Conservation (phyloP, 495 filamentous ascomycete species). For the Platismatia glauca region DNA sequence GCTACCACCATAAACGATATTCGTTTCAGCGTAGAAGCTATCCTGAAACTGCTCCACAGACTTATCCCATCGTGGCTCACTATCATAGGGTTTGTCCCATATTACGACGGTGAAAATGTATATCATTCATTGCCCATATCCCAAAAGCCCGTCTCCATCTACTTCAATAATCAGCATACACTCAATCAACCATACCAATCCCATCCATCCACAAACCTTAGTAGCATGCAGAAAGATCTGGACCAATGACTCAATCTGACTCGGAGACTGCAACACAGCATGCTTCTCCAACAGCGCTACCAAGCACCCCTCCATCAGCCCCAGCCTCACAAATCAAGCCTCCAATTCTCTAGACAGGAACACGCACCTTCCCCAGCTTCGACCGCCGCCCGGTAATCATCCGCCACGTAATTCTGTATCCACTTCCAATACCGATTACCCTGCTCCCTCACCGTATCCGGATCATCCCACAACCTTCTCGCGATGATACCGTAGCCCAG, state of each 20-base stretch:
- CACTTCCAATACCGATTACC: slow-evolving; percentile 82
- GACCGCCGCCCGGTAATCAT: slow-evolving; percentile 50
- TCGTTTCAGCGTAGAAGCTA: too few relatives aligned
- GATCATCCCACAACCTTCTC: slow-evolving; percentile 39
- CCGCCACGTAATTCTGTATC: slow-evolving; percentile 76
- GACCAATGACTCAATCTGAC: not conserved
- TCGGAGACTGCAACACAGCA: not conserved
- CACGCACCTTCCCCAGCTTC: not conserved
- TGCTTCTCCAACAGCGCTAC: not conserved
- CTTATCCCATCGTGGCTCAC: slow-evolving; percentile 17
- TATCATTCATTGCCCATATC: not conserved
- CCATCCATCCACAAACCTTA: not conserved
- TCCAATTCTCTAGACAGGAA: not conserved
- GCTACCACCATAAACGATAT: too few relatives aligned
- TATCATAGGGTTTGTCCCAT: slow-evolving; percentile 25
- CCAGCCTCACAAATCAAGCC: not conserved
- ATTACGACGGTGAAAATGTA: too few relatives aligned
- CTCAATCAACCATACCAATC: not conserved
- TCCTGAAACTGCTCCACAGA: slow-evolving; percentile 26
- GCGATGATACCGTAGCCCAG: slow-evolving; percentile 66
- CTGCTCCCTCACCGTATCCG: slow-evolving; percentile 42
- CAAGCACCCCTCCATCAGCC: not conserved
- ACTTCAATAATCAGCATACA: not conserved
- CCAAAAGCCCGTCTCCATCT: not conserved
- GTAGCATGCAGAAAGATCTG: not conserved